Base-by-base conservation (phyloP, 371 early-diverging fungal genomes). In the Mucor plumbeus region DNA sequence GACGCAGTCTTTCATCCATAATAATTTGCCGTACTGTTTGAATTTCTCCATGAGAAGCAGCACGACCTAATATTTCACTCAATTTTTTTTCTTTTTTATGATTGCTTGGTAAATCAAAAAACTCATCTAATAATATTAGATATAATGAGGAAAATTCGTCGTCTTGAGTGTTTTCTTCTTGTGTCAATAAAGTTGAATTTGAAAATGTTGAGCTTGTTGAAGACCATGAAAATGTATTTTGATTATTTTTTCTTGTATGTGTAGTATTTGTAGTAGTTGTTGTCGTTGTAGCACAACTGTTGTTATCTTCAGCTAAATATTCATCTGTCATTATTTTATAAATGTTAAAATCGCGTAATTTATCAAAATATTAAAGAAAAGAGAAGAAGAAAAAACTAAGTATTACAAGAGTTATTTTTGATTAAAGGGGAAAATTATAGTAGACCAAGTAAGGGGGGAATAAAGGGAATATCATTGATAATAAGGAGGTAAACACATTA, bases 11-110 rank as follows among this genome's bases (percentile, higher is more conserved):
- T 56, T 44, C 21, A 40, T 68, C 47, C n/a, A 47, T 54, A 7
- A 64, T 26, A 5, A 67, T 19, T 9, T 72, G 72, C 34, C 61
- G 43, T 19, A 72, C 44, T 1, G 38, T 61, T 7, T 35, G 34
- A 17, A 72, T 21, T 39, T 72, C 58, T 4, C 72, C 72, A 61
- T 62, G 68, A 1, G 72, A 72, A 11, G 72, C 72, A 14, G 65
- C 44, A 9, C 72, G 68, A 33, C 60, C 61, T 11, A 72, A 7
- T 11, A 68, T 64, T 31, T 68, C 63, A 13, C 31, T 34, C 11
- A 65, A 0, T 50, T 50, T 57, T 8, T 58, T 17, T 17, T 57
- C 40, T 21, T 61, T 61, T 35, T 61, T 61, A 48, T 60, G 50
- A 5, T 14, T 35, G 50, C 17, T 31, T 8, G 57, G 39, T 33